Base-by-base conservation (phyloP, 1,139 yeast genomes). In the Suhomyces wounanorum region DNA sequence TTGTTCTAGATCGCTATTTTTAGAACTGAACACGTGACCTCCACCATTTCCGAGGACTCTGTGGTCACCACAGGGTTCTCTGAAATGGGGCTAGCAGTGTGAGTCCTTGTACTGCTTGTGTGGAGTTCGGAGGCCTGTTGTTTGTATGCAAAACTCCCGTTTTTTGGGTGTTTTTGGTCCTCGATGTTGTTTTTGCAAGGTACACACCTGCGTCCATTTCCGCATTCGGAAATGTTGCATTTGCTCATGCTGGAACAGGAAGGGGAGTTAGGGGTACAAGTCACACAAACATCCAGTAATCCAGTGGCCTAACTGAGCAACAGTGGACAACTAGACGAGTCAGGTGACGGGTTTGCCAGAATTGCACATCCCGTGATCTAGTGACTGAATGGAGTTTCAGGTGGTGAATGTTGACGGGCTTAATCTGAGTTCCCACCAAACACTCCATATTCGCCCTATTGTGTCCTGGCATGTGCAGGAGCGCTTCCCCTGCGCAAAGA, bases 1-100 rank as follows among this genome's bases (percentile, higher is more conserved):
- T 40, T 46, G 53, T 49, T 51, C 51, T 48, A 51, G 52, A 48
- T 39, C 51, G 44, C 52, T 50, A 46, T 50, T 50, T 50, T 46
- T 46, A 50, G 52, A 4, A 28, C 16, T 14, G 23, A 16, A 17
- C 44, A 42, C 44, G 44, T 42, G 44, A n/a, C 13, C 14, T 6
- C 21, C 16, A 1, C 28, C 2, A 21, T 21, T 6, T 8, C 30
- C n/a, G n/a, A 4, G 25, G 26, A n/a, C 14, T 14, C n/a, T 36
- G 13, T 11, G 17, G 25, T 4, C 5, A 11, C 5, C 9, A 10
- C 14, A 13, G 13, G 14, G 14, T 30, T 30, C 11, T 14, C 33
- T n/a, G 14, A 30, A 30, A 30, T 30, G 14, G 33, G n/a, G 14
- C 14, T 30, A 13, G 8, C n/a, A 9, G 8, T 11, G 14, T 30